Conservation (phyloP, 2,329 filamentous ascomycete species). For the Talaromyces sp. region DNA sequence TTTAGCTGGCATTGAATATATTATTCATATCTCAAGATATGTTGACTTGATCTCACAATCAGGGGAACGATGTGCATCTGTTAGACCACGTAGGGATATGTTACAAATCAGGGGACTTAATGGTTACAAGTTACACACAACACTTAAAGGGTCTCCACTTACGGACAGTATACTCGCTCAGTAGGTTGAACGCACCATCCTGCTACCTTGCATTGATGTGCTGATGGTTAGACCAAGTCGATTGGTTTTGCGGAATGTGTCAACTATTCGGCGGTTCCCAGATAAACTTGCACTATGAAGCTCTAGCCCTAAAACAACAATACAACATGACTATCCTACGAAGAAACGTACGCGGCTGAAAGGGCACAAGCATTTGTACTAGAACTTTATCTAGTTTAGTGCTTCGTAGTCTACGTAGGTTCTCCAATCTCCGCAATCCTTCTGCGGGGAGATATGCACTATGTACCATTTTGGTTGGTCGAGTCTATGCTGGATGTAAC, state of each 20-base stretch:
- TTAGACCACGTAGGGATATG: too few species aligned
- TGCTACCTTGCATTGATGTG: too few species aligned
- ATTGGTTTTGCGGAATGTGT: too few species aligned
- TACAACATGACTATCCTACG: not conserved
- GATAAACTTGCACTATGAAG: not conserved
- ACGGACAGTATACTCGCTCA: too few species aligned
- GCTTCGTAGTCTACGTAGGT: not conserved
- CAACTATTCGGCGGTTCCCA: too few species aligned
- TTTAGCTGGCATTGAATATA: not conserved
- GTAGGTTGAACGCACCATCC: too few species aligned
- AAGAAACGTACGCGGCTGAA: not conserved
- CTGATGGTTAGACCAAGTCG: too few species aligned
- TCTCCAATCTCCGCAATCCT: not conserved
- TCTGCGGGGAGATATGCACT: not conserved
- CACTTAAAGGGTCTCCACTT: too few species aligned
- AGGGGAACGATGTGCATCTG: too few species aligned
- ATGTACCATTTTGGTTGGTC: not conserved
- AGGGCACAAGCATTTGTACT: not conserved
- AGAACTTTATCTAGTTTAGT: not conserved
- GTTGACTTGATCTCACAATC: too few species aligned
- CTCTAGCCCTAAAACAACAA: not conserved
- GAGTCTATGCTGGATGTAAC: not conserved
- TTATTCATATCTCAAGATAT: not conserved
- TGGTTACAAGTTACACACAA: too few species aligned
- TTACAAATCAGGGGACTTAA: too few species aligned